A percentile compares a stretch with the other conserved stretches of the same genome.
phyloP scores from a whole-genome alignment of 352 stramenopile species.

The Globisporangium polare region DNA sequence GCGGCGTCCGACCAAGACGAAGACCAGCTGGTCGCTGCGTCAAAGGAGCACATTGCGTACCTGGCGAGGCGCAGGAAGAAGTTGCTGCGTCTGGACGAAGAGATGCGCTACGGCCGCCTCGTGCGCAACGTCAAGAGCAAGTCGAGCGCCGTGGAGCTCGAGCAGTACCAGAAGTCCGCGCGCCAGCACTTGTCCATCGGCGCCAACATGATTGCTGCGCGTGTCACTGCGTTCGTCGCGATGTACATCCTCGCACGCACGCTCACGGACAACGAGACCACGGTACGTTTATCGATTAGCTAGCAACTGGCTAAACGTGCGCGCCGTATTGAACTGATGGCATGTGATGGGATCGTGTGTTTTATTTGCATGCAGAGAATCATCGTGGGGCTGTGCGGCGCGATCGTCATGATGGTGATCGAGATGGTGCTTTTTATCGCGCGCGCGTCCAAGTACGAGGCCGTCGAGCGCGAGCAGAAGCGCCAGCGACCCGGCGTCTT shows the following conservation, averaged over 20 bases:
- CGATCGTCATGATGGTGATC: constrained; percentile 85
- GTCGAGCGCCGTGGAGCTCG: constrained; percentile 39
- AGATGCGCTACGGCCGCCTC: constrained; percentile 74
- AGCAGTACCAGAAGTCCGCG: constrained; percentile 57
- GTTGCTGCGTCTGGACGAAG: constrained; percentile 73
- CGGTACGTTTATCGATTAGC: constrained; percentile 27
- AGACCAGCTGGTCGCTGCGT: background rate
- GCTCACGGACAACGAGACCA: constrained; percentile 74
- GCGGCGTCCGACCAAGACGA: background rate
- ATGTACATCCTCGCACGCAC: constrained; percentile 68
- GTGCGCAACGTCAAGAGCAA: constrained; percentile 65
- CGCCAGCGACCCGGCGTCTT: constrained; percentile 33
- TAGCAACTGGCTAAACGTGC: background rate
- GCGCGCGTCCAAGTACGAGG: constrained; percentile 62
- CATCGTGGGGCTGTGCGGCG: constrained; percentile 57
- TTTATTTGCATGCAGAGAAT: constrained; percentile 34
- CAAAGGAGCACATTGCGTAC: constrained; percentile 24
- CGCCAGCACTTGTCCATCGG: constrained; percentile 79
- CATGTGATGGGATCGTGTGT: background rate
- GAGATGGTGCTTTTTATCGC: constrained; percentile 88
- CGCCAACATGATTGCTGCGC: constrained; percentile 82
- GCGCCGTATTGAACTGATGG: background rate
- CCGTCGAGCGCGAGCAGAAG: constrained; percentile 43
- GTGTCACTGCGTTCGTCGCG: constrained; percentile 76
- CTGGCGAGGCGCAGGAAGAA: constrained; percentile 51